phyloP scores from a whole-genome alignment of 83 land plant species.

The Thuja plicata region DNA sequence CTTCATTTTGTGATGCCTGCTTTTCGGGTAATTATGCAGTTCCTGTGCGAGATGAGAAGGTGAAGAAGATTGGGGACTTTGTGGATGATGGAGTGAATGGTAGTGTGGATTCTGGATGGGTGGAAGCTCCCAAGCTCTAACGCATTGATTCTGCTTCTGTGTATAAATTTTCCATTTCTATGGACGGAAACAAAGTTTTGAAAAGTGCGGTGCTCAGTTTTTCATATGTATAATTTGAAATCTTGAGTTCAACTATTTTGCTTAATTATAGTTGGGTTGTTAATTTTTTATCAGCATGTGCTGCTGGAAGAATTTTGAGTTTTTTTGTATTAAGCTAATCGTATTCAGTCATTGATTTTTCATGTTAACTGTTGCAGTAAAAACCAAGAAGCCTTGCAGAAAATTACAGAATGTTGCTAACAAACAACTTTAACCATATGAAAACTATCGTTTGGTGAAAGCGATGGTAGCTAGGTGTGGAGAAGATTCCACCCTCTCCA shows the following conservation, averaged over 20 bases:
- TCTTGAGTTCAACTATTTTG: not conserved
- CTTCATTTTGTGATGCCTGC: slow-evolving; percentile 57
- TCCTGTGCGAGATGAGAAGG: slow-evolving; percentile 27
- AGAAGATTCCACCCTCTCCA: not conserved
- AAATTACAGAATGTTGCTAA: not conserved
- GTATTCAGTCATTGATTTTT: not conserved
- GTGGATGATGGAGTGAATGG: slow-evolving; percentile 23
- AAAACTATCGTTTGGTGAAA: not conserved
- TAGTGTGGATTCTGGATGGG: slow-evolving; percentile 7
- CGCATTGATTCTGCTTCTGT: not conserved
- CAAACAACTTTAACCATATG: not conserved
- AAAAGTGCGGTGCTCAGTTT: not conserved
- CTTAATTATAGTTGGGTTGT: not conserved
- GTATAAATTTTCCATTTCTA: not conserved
- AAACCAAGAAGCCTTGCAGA: not conserved
- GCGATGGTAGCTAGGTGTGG: not conserved
- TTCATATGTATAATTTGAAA: not conserved
- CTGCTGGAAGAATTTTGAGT: not conserved
- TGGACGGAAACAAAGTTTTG: not conserved
- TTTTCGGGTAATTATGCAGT: slow-evolving; percentile 49
- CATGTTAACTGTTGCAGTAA: not conserved
- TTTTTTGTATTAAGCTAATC: not conserved
- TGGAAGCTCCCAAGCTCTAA: not conserved
- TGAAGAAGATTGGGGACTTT: slow-evolving; percentile 19
- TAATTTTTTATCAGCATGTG: not conserved